Conservation (phyloP, 2,329 filamentous ascomycete genomes). For the Alternaria sp. region DNA sequence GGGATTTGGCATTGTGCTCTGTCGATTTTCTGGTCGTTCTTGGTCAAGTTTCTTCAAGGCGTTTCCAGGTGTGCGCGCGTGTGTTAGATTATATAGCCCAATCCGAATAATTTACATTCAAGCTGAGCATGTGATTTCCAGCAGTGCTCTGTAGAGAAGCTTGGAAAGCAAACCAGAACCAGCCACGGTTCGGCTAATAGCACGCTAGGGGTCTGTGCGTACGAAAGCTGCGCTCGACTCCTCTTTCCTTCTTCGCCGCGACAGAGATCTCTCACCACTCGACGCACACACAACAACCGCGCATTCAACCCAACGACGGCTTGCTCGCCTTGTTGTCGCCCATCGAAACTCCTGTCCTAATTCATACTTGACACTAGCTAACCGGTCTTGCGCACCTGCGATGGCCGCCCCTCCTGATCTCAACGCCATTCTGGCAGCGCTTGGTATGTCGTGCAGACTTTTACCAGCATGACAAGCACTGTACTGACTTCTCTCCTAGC, state of each 20-base stretch:
- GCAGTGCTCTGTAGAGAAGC: neutral
- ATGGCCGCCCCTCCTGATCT: conserved; percentile 51
- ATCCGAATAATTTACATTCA: neutral
- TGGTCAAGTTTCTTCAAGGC: neutral
- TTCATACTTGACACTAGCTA: conserved; percentile 8
- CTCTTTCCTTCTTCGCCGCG: conserved; percentile 24
- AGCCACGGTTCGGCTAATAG: conserved; percentile 12
- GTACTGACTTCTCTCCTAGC: conserved; percentile 46
- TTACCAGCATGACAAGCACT: neutral
- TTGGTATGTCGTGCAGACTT: conserved; percentile 38
- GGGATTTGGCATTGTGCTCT: neutral
- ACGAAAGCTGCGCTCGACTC: conserved; percentile 17
- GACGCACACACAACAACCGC: conserved; percentile 19
- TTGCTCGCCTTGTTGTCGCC: neutral
- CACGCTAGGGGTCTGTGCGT: conserved; percentile 12
- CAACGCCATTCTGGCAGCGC: conserved; percentile 50
- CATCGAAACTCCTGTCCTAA: conserved; percentile 1
- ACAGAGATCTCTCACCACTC: conserved; percentile 24
- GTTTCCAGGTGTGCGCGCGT: neutral
- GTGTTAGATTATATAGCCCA: neutral
- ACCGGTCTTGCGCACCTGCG: conserved; percentile 18
- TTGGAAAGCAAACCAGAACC: neutral
- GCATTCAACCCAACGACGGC: conserved; percentile 14
- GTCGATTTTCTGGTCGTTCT: neutral
- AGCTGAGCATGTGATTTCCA: neutral